A percentile compares a stretch with the other conserved stretches of the same genome.
phyloP scores from a whole-genome alignment of 345 rosid species.

The Raphanus sativus region DNA sequence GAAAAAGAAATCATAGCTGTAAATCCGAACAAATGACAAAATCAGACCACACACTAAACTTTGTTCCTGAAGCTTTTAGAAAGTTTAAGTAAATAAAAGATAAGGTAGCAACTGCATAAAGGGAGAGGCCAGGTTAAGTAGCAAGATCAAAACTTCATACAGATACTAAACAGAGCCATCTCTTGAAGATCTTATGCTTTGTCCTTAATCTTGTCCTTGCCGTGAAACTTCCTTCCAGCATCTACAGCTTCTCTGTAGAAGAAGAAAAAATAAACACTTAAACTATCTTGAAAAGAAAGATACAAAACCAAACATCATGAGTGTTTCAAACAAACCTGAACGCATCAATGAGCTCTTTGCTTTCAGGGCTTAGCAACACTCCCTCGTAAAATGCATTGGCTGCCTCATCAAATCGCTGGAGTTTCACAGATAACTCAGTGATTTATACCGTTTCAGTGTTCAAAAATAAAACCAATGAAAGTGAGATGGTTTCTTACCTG shows the following conservation, averaged over 20 bases:
- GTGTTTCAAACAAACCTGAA: constrained; percentile 56
- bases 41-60: constrained; percentile 16
- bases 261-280: neutral
- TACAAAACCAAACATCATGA: neutral
- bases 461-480: neutral
- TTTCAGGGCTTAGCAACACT: constrained; percentile 69
- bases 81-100: neutral
- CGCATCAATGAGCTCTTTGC: constrained; percentile 65
- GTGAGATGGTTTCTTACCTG: constrained; percentile 46
- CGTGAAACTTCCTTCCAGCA: constrained; percentile 69
- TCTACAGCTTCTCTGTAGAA: constrained; percentile 73
- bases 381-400: constrained; percentile 86
- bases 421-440: neutral
- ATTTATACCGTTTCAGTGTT: neutral
- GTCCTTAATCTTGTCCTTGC: constrained; percentile 37
- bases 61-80: neutral
- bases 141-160: constrained; percentile 35
- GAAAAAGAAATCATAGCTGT: neutral
- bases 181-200: constrained; percentile 21
- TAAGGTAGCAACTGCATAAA: constrained; percentile 3
- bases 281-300: neutral
- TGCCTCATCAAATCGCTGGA: constrained; percentile 82
- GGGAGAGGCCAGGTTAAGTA: constrained; percentile 6
- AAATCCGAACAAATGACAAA: neutral
- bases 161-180: neutral